phyloP scores from a whole-genome alignment of 495 filamentous ascomycete genomes.

The Hypoxylon lenormandii region DNA sequence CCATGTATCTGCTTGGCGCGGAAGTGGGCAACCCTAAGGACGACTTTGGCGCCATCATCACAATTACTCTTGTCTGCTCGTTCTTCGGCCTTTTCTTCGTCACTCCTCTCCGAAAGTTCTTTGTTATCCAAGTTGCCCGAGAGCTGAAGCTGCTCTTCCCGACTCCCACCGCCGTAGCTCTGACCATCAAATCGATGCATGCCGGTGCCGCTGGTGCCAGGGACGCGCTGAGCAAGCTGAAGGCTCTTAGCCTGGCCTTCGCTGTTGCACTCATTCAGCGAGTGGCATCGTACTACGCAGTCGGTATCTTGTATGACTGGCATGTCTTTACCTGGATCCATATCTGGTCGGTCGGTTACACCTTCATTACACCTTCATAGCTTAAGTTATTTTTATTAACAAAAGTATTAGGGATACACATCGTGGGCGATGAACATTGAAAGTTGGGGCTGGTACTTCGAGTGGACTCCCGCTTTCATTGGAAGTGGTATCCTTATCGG shows the following conservation, averaged over 20 bases:
- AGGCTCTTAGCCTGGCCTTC: slow-evolving; percentile 67
- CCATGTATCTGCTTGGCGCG: slow-evolving; percentile 70
- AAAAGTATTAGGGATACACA: no score
- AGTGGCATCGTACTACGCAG: slow-evolving; percentile 70
- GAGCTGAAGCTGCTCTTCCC: slow-evolving; percentile 74
- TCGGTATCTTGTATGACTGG: slow-evolving; percentile 76
- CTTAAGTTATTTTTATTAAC: no score
- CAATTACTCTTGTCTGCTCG: slow-evolving; percentile 71
- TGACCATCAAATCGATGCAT: slow-evolving; percentile 75
- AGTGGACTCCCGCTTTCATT: slow-evolving; percentile 75
- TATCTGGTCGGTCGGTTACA: slow-evolving; percentile 58
- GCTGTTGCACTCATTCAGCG: slow-evolving; percentile 62
- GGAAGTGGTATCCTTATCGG: slow-evolving; percentile 75
- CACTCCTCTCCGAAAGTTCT: slow-evolving; percentile 75
- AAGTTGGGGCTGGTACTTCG: slow-evolving; percentile 74
- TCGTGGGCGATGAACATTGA: slow-evolving; percentile 69
- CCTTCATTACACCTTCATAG: no score
- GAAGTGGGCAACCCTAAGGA: slow-evolving; percentile 63
- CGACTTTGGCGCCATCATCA: slow-evolving; percentile 70
- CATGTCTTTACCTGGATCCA: slow-evolving; percentile 73
- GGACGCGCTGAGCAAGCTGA: slow-evolving; percentile 71
- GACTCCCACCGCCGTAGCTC: slow-evolving; percentile 71
- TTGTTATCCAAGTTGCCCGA: slow-evolving; percentile 72
- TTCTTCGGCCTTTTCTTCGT: slow-evolving; percentile 77
- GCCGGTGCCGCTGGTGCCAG: slow-evolving; percentile 63